Conservation (phyloP, 352 stramenopile species). For the Phytophthora tentaculata region DNA sequence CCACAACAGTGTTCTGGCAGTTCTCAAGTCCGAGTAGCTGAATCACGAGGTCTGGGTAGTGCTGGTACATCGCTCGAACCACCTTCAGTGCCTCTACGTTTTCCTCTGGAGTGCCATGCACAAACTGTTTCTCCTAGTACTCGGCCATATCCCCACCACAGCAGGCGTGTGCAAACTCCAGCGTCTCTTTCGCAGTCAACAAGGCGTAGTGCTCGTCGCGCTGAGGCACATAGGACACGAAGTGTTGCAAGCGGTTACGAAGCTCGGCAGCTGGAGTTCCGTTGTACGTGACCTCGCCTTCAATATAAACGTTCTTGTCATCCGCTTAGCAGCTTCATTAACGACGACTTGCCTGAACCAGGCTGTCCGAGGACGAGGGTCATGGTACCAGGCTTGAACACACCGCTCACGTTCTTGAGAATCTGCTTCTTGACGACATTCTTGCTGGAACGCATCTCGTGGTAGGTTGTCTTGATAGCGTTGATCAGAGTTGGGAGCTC, state of each 20-base stretch:
- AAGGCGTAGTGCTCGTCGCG: neutral
- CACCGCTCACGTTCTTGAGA: neutral
- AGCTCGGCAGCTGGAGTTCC: neutral
- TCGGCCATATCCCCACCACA: neutral
- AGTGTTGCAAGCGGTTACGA: neutral
- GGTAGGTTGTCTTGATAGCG: neutral
- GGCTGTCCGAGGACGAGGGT: neutral
- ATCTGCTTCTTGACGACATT: neutral
- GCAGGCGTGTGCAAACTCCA: neutral
- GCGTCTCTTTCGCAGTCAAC: neutral
- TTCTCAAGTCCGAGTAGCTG: neutral
- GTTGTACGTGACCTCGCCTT: neutral
- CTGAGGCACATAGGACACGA: neutral
- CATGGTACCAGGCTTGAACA: neutral
- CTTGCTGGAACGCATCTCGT: neutral
- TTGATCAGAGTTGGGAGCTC: neutral
- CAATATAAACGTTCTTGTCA: neutral
- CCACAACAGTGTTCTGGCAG: neutral
- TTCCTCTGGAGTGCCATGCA: neutral
- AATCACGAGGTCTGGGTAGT: neutral
- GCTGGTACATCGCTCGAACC: neutral
- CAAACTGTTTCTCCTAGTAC: neutral
- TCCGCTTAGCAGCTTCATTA: neutral
- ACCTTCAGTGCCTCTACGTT: neutral
- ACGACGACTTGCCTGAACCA: neutral